These are phyloP conservation scores for Xylaria sp. DNA, from an alignment of 2,329 filamentous ascomycete species.

Conservation along the genomic window DNA sequence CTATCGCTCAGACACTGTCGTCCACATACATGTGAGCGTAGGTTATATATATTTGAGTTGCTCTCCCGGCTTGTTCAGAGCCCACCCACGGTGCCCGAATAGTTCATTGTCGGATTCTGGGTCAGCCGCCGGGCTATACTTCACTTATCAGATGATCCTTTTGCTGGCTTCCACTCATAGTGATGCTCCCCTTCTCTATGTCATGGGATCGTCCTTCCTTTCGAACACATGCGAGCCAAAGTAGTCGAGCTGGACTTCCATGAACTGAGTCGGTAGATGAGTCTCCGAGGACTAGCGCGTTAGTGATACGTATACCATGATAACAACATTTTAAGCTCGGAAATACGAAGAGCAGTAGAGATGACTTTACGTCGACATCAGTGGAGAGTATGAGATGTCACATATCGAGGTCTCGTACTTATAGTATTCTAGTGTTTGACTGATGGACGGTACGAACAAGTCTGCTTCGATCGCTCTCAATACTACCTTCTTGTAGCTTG, in stretches of 20 bases:
- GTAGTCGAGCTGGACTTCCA: slow-evolving; percentile 73
- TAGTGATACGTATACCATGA: neutral
- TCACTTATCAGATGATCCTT: slow-evolving; percentile 18
- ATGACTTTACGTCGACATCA: too few species aligned
- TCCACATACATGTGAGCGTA: neutral
- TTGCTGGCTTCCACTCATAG: slow-evolving; percentile 63
- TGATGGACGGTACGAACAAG: slow-evolving; percentile 64
- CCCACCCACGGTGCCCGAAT: too few species aligned
- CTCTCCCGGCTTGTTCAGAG: neutral
- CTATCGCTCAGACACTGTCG: neutral
- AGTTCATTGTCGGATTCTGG: too few species aligned
- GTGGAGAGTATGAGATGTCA: neutral
- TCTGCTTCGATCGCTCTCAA: slow-evolving; percentile 60
- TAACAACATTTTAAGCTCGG: neutral
- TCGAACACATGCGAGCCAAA: slow-evolving; percentile 73
- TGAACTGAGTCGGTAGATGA: slow-evolving; percentile 69
- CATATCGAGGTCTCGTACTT: slow-evolving; percentile 63
- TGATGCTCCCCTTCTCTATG: slow-evolving; percentile 64
- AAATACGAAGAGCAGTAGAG: neutral
- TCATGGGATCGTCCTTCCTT: slow-evolving; percentile 57
- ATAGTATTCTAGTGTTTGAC: slow-evolving; percentile 68
- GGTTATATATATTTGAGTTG: neutral
- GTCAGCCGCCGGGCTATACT: neutral
- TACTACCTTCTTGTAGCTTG: slow-evolving; percentile 61
- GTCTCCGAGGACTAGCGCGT: slow-evolving; percentile 36